A percentile compares a stretch with the other conserved stretches of the same genome.
Evolutionary conservation across 2,329 filamentous ascomycete genomes (phyloP).

Genomic region (Colletotrichum lindemuthianum): DNA sequence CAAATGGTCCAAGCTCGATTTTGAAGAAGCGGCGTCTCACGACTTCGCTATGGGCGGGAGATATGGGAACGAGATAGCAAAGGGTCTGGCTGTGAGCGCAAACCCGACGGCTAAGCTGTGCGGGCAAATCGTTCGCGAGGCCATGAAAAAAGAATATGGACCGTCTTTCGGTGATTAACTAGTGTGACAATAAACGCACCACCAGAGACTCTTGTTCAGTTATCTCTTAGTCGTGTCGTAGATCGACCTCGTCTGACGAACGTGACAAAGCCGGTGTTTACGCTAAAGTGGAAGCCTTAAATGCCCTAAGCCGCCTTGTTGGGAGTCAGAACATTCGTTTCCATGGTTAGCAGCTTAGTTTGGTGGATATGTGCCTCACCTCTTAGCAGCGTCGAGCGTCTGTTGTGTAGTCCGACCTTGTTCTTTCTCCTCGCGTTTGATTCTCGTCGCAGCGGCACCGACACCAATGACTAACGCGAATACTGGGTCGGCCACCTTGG

Average conservation of each 20-base stretch:
- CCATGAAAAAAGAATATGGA: constrained; percentile 75
- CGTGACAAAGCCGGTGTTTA: no score
- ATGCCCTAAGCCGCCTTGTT: constrained; percentile 40
- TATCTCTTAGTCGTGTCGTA: no score
- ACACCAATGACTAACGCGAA: constrained; percentile 68
- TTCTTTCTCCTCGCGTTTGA: constrained; percentile 69
- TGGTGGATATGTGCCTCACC: constrained; percentile 41
- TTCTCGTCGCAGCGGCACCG: constrained; percentile 64
- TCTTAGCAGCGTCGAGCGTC: constrained; percentile 58
- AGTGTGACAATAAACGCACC: neutral
- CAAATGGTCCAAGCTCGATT: constrained; percentile 62
- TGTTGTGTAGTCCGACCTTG: constrained; percentile 64
- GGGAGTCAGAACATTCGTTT: no score
- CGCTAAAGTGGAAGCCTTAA: constrained; percentile 11
- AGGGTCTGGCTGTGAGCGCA: constrained; percentile 69
- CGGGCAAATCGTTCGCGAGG: constrained; percentile 74
- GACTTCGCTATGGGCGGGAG: constrained; percentile 73
- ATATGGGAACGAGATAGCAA: constrained; percentile 73
- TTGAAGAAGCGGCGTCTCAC: constrained; percentile 70
- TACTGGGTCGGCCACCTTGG: constrained; percentile 66
- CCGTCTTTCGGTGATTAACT: constrained; percentile 52
- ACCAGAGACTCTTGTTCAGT: neutral
- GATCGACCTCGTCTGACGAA: no score
- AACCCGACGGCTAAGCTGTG: constrained; percentile 77
- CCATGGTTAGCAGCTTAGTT: no score